Conservation (phyloP, 441 rosid genomes). For the Viola pubescens region DNA sequence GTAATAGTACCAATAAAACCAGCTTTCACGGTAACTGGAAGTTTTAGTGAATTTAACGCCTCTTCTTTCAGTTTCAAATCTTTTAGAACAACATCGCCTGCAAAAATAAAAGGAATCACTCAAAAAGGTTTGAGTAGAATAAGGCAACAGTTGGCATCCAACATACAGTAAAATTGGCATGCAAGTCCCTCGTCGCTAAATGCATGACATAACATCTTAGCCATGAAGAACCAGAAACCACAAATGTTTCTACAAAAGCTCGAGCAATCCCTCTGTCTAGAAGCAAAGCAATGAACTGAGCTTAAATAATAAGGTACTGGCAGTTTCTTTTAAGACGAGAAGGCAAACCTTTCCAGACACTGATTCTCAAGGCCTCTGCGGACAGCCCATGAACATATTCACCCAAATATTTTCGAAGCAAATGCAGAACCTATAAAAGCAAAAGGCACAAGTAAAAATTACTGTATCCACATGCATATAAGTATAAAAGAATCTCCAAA, state of each 20-base stretch:
- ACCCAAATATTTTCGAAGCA: conserved; percentile 96
- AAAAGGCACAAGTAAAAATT: neutral
- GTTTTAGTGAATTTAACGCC: conserved; percentile 83
- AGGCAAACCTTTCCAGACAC: conserved; percentile 91
- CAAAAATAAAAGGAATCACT: conserved; percentile 17
- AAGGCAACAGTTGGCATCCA: neutral
- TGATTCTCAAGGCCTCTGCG: conserved; percentile 81
- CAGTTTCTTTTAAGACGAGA: conserved; percentile 3
- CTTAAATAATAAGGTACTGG: conserved; percentile 2
- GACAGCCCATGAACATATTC: conserved; percentile 97
- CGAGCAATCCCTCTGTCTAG: neutral
- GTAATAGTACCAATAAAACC: conserved; percentile 95
- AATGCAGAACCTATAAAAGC: conserved; percentile 66
- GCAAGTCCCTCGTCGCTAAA: conserved; percentile 9
- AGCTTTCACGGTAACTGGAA: conserved; percentile 88
- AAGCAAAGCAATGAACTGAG: neutral
- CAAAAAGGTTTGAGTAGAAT: neutral
- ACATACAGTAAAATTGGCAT: conserved; percentile 12
- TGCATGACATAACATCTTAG: too few species aligned
- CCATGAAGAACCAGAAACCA: too few species aligned
- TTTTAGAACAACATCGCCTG: conserved; percentile 95
- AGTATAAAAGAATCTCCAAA: neutral
- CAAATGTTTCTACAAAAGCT: neutral
- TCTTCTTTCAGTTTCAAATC: conserved; percentile 91
- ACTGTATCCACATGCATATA: neutral